phyloP scores from a whole-genome alignment of 441 rosid species.

The Syzygium malaccense region DNA sequence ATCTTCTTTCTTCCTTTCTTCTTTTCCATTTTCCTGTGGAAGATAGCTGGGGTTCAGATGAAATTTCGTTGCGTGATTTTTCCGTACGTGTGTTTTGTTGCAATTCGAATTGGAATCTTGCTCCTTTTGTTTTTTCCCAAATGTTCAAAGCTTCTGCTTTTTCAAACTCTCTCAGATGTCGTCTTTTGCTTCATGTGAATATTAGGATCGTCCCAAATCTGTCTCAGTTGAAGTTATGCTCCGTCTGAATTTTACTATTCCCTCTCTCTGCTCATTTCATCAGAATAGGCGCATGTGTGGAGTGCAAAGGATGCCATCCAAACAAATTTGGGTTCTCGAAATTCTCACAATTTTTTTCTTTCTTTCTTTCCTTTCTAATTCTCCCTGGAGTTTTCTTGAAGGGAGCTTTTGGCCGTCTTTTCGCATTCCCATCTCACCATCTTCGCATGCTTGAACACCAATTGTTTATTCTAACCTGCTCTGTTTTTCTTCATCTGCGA shows the following conservation, averaged over 20 bases:
- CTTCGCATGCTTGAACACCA: not conserved
- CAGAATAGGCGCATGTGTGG: not conserved
- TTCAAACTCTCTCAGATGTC: not conserved
- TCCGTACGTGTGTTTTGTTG: not conserved
- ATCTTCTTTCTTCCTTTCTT: not conserved
- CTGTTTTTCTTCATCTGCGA: not conserved
- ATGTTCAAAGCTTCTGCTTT: not conserved
- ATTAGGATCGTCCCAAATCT: not conserved
- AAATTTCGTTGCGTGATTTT: not conserved
- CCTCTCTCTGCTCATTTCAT: not conserved
- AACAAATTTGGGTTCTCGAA: not conserved
- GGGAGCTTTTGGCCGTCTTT: not conserved
- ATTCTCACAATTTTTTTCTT: not conserved
- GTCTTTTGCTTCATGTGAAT: not conserved
- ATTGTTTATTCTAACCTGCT: not conserved
- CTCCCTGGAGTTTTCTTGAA: not conserved
- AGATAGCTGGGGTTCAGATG: not conserved
- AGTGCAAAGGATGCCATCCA: not conserved
- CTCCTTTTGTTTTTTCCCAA: not conserved
- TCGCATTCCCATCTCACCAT: not conserved
- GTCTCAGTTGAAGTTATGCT: not conserved
- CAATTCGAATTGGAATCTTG: not conserved
- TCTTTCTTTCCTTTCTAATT: not conserved
- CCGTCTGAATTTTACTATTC: not conserved
- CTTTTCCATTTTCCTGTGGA: not conserved